Base-by-base conservation (phyloP, 768 basidiomycete species). In the Rhodocollybia butyracea region DNA sequence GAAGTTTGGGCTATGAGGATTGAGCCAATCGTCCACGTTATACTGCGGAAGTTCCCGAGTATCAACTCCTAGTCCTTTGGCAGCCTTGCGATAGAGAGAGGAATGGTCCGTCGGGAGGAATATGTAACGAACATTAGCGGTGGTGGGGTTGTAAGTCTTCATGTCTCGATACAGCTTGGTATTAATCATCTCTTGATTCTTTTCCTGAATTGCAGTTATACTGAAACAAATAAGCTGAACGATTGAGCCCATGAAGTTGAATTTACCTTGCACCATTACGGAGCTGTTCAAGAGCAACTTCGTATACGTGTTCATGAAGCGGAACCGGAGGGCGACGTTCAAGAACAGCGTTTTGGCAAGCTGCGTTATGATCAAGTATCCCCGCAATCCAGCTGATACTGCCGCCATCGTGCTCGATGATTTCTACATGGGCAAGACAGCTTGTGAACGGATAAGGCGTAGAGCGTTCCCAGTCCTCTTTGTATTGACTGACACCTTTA, bases 401-500 rank as follows among this genome's bases (percentile, higher is more conserved):
- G 17, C 53, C 56, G 11, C 40, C 39, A 24, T 36, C 53, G 3
- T 19, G 24, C 27, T 61, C 62, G 0, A 66, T 70, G 36, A 75
- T 57, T 7, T 74, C 73, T 0, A 59, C 65, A 59, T 74, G 72
- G 0, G 69, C 73, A 10, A 70, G 61, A 54, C 73, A 75, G 12
- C 66, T 68, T 6, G 67, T 68, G 57, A 66, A 72, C 12, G 55
- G 48, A 51, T 60, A 62, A 6, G 61, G 48, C 2, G 54, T 21
- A 17, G 10, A 21, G n/a, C 40, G 30, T 45, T 55, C 32, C 46
- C 40, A 36, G 7, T 32, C 39, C 38, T 54, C 36, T 29, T 12
- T 52, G 31, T 38, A 19, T 17, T 22, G 32, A 15, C 38, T 41
- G 38, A 31, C 34, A 21, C 29, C 30, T 12, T n/a, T n/a, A 6